phyloP scores from a whole-genome alignment of 257 asterid genomes.

The Nicotiana benthamiana region DNA sequence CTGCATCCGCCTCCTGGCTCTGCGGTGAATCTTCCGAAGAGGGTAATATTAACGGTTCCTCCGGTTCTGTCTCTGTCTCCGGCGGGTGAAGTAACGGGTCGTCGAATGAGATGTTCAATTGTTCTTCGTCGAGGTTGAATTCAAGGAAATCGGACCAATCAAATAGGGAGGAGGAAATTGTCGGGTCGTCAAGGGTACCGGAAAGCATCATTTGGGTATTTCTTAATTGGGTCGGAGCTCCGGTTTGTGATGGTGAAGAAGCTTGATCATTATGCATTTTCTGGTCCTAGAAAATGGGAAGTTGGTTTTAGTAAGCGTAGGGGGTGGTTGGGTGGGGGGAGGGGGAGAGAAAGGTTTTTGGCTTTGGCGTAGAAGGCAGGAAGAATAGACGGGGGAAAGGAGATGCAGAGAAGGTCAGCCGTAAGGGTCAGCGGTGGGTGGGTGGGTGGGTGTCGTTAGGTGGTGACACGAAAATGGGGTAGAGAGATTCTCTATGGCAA shows the following conservation, averaged over 20 bases:
- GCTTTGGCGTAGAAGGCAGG: not conserved
- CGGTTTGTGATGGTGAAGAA: constrained; percentile 5
- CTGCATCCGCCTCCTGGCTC: not conserved
- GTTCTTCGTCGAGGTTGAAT: constrained; percentile 46
- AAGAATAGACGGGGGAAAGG: constrained; percentile 10
- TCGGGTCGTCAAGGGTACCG: constrained; percentile 26
- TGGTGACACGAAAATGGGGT: constrained; percentile 38
- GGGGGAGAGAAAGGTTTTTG: not conserved
- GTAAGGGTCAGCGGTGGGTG: constrained; percentile 23
- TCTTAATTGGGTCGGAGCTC: not conserved
- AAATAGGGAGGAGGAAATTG: constrained; percentile 35
- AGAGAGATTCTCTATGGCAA: not conserved
- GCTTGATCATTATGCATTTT: constrained; percentile 21
- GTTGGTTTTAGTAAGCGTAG: not conserved
- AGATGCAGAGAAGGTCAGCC: constrained; percentile 14
- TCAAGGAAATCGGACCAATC: constrained; percentile 76
- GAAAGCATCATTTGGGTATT: constrained; percentile 18
- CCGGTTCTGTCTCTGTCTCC: not conserved
- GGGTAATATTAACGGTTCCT: not conserved
- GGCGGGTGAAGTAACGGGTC: constrained; percentile 1
- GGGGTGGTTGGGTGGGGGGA: not conserved
- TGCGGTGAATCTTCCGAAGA: not conserved
- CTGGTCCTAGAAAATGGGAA: constrained; percentile 11
- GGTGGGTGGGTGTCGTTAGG: constrained; percentile 40
- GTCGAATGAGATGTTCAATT: constrained; percentile 21